Evolutionary conservation across 169 alveolate species (phyloP).

Genomic region (Perkinsus chesapeaki): DNA sequence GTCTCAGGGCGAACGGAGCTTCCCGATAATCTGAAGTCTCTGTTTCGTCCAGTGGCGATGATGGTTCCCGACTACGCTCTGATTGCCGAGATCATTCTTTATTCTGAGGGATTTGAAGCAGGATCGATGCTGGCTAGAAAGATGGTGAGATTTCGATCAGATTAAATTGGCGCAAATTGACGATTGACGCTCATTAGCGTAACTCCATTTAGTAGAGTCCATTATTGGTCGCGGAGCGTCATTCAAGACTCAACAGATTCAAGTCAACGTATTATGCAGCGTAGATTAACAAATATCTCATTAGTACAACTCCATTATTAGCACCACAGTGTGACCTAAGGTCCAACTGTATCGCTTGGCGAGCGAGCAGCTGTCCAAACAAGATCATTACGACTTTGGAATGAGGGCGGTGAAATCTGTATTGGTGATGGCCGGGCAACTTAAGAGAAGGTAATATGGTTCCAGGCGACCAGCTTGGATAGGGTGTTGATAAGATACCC

Average conservation of each 20-base stretch:
- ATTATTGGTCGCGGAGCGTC: no score
- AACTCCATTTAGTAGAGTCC: no score
- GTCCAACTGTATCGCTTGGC: slow-evolving; percentile 59
- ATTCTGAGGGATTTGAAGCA: slow-evolving; percentile 75
- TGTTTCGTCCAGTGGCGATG: slow-evolving; percentile 94
- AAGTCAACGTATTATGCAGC: no score
- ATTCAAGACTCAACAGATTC: no score
- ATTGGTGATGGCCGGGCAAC: slow-evolving; percentile 88
- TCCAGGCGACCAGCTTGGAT: background rate
- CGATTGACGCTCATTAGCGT: no score
- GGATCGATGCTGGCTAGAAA: slow-evolving; percentile 71
- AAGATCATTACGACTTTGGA: slow-evolving; percentile 95
- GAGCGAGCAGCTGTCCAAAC: slow-evolving; percentile 72
- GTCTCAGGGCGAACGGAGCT: slow-evolving; percentile 92
- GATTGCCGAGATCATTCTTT: slow-evolving; percentile 84
- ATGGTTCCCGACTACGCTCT: slow-evolving; percentile 90
- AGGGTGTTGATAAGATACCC: slow-evolving; percentile 47
- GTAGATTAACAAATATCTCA: no score
- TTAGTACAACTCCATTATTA: no score
- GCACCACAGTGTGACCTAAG: no score
- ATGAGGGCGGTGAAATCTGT: slow-evolving; percentile 92
- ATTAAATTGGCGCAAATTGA: no score
- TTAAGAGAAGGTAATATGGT: slow-evolving; percentile 62
- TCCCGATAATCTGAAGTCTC: slow-evolving; percentile 91
- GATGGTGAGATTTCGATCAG: slow-evolving; percentile 32